Base-by-base conservation (phyloP, 768 basidiomycete species). In the Phlegmacium glaucopus region DNA sequence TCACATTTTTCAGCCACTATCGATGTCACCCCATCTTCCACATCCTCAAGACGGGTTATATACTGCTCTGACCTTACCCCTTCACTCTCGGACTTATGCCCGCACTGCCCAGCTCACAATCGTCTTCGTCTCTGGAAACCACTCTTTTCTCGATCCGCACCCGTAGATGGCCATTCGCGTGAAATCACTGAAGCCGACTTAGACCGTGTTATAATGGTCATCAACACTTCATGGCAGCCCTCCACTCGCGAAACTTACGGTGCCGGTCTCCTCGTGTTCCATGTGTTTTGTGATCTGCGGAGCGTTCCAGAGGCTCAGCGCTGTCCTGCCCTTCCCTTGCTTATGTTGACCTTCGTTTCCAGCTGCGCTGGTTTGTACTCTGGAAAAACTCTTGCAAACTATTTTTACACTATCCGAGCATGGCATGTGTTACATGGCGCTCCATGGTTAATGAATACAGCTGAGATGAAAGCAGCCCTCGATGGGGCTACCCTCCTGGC, bases 381-480 rank as follows among this genome's bases (percentile, higher is more conserved):
- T 4, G 57, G 57, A 0, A 39, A 38, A n/a, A 56, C 69, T 0
- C 28, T 70, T 0, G 25, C 40, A 9, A 71, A 68, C 52, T 69
- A 66, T 48, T 26, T 66, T 1, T 30, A 44, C 0, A 58, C 53
- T 0, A 44, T 71, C 3, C 52, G 59, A 0, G 68, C 68, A 0
- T 74, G 72, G 70, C 68, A 74, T 53, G 53, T 61, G 28, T 25
- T 71, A 0, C 71, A 73, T 45, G 39, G 32, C 13, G 15, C 38
- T 8, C 3, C 29, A 12, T 47, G 51, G 51, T 16, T 27, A 11
- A 32, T 44, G n/a, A 13, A 46, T 26, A 16, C 29, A 11, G 9
- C 10, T 7, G 12, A 49, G 29, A 8, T 53, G n/a, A 18, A 42
- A n/a, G 22, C 36, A 22, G 28, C 42, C 3, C 41, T 50, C 6